Evolutionary conservation across 2,329 filamentous ascomycete species (phyloP).

Genomic region (Mollisiaceae sp.): DNA sequence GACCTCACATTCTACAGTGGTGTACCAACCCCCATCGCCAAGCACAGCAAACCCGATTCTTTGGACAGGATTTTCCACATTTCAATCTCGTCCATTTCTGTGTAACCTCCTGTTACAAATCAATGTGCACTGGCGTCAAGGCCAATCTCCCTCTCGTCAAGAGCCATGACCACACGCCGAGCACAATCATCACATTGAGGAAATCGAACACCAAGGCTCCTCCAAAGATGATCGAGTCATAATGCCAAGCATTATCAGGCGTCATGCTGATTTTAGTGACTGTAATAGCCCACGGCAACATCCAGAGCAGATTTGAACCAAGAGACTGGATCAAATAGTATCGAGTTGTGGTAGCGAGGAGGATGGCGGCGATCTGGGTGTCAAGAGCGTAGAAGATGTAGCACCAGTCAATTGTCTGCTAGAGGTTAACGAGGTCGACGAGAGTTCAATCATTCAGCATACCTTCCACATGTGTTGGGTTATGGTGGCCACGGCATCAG

Average conservation of each 20-base stretch:
- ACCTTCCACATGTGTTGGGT: constrained; percentile 62
- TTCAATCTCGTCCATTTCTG: no score
- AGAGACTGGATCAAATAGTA: constrained; percentile 75
- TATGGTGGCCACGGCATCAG: constrained; percentile 61
- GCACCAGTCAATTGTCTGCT: constrained; percentile 63
- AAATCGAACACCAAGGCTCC: constrained; percentile 73
- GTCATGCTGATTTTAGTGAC: constrained; percentile 56
- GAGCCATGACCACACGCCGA: constrained; percentile 28
- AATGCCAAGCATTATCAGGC: constrained; percentile 66
- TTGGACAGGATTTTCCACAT: no score
- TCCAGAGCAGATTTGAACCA: constrained; percentile 69
- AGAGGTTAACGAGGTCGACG: background rate
- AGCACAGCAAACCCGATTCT: no score
- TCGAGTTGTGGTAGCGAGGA: constrained; percentile 64
- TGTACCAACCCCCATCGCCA: no score
- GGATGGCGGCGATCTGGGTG: constrained; percentile 67
- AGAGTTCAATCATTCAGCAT: constrained; percentile 12
- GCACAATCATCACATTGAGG: constrained; percentile 30
- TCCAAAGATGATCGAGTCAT: constrained; percentile 69
- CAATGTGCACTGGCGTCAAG: constrained; percentile 14
- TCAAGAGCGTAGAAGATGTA: constrained; percentile 72
- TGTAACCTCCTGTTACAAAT: background rate
- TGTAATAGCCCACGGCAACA: constrained; percentile 73
- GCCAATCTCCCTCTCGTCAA: constrained; percentile 27
- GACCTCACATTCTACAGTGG: no score